Percentiles rank a stretch among this genome's conserved stretches.
Evolutionary conservation across 169 alveolate species (phyloP).

Genomic region (Amoebophrya sp.): DNA sequence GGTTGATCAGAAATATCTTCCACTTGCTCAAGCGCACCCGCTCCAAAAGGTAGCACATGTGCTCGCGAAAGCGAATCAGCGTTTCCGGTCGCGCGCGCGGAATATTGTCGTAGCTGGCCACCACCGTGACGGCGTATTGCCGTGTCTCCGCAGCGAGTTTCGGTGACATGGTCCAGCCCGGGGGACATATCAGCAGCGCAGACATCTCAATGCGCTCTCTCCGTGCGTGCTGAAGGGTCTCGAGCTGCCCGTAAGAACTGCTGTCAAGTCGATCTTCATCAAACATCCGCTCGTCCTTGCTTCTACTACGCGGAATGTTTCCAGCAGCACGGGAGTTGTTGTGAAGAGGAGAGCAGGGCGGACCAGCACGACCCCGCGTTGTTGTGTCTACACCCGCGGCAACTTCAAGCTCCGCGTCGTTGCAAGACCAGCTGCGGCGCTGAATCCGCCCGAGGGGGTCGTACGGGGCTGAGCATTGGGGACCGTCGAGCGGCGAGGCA

Average conservation of each 20-base stretch:
- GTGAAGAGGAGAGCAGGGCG: background rate
- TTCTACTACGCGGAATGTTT: too few species aligned
- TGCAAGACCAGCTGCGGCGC: background rate
- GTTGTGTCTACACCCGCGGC: background rate
- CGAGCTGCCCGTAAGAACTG: background rate
- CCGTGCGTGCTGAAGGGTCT: background rate
- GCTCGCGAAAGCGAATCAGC: slow-evolving; percentile 20
- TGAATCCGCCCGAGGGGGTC: background rate
- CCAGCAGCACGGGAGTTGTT: background rate
- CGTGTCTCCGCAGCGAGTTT: background rate
- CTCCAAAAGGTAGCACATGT: background rate
- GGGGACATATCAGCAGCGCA: background rate
- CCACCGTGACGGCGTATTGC: background rate
- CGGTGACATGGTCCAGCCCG: slow-evolving; percentile 5
- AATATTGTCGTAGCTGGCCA: background rate
- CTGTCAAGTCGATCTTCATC: too few species aligned
- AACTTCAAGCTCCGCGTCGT: background rate
- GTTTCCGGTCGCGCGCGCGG: slow-evolving; percentile 6
- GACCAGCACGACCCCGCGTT: background rate
- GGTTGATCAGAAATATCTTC: slow-evolving; percentile 13
- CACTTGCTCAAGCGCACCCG: slow-evolving; percentile 13
- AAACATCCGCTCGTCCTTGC: too few species aligned
- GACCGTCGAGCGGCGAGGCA: background rate
- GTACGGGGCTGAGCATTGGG: too few species aligned
- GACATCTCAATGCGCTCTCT: background rate